Evolutionary conservation across 495 filamentous ascomycete genomes (phyloP).

Genomic region (Penicillium maclennaniae): DNA sequence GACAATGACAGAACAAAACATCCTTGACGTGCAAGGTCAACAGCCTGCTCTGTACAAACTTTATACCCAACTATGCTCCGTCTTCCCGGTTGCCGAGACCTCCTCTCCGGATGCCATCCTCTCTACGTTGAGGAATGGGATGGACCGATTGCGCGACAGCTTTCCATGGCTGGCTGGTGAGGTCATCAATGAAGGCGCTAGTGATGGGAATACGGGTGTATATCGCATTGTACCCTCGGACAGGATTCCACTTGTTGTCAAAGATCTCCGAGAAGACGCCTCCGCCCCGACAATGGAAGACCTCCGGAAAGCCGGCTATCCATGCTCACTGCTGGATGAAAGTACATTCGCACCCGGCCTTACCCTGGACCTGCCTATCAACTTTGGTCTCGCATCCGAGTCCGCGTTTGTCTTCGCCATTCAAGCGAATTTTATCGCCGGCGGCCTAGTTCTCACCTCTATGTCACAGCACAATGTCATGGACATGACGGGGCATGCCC

Average conservation of each 20-base stretch:
- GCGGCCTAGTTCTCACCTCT: conserved; percentile 47
- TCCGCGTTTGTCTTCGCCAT: conserved; percentile 44
- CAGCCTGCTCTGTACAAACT: conserved; percentile 14
- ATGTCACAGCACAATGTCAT: conserved; percentile 46
- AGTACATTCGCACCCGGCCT: conserved; percentile 42
- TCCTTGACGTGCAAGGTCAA: conserved; percentile 17
- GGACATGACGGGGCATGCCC: conserved; percentile 52
- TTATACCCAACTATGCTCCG: conserved; percentile 47
- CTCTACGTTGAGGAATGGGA: conserved; percentile 30
- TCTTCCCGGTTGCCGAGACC: conserved; percentile 28
- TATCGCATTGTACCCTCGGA: conserved; percentile 39
- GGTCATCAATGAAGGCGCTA: conserved; percentile 40
- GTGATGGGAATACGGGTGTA: conserved; percentile 31
- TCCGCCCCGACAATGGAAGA: conserved; percentile 37
- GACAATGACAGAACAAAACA: background rate
- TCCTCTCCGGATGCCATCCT: conserved; percentile 26
- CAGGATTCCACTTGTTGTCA: conserved; percentile 38
- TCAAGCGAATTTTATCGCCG: conserved; percentile 51
- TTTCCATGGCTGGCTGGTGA: conserved; percentile 56
- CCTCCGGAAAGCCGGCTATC: conserved; percentile 45
- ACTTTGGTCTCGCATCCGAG: conserved; percentile 16
- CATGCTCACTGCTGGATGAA: conserved; percentile 46
- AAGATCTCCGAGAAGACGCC: conserved; percentile 35
- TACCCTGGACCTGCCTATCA: conserved; percentile 33
- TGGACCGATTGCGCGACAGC: conserved; percentile 30